A percentile compares a stretch with the other conserved stretches of the same genome.
Conservation (phyloP, 345 rosid genomes). For the Trapa incisa region DNA sequence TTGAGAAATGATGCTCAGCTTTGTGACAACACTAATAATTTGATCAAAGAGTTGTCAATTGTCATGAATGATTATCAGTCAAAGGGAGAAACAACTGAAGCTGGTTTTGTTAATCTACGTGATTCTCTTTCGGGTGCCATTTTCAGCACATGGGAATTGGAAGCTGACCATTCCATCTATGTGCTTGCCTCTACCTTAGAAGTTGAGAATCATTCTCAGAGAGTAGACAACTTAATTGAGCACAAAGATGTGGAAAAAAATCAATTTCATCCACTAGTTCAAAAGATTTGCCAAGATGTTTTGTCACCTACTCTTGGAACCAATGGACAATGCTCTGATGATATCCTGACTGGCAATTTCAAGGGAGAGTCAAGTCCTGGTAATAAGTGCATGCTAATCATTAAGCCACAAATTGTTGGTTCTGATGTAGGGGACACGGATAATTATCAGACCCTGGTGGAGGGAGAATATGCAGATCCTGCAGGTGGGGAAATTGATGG, state of each 20-base stretch:
- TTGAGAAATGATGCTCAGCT: slow-evolving; percentile 16
- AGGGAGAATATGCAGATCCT: slow-evolving; percentile 15
- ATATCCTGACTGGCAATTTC: slow-evolving; percentile 10
- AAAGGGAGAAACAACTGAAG: slow-evolving; percentile 11
- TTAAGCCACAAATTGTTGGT: slow-evolving; percentile 7
- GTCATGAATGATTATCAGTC: slow-evolving; percentile 11
- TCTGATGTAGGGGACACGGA: slow-evolving; percentile 9
- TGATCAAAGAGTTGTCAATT: slow-evolving; percentile 10
- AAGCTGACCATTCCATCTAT: slow-evolving; percentile 14
- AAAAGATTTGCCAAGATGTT: neutral
- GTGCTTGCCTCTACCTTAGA: slow-evolving; percentile 14
- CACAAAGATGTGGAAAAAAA: slow-evolving; percentile 10
- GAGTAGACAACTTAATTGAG: slow-evolving; percentile 13
- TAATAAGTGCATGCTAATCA: slow-evolving; percentile 9
- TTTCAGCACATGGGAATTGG: slow-evolving; percentile 16
- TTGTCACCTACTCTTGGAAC: neutral
- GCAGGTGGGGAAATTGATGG: slow-evolving; percentile 13
- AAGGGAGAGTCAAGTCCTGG: slow-evolving; percentile 13
- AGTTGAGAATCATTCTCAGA: slow-evolving; percentile 18
- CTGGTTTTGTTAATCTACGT: slow-evolving; percentile 5
- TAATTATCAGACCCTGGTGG: slow-evolving; percentile 12
- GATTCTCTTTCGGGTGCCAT: slow-evolving; percentile 5
- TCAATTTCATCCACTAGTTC: slow-evolving; percentile 4
- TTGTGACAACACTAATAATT: slow-evolving; percentile 18
- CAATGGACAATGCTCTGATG: neutral